Evolutionary conservation across 2,329 filamentous ascomycete species (phyloP), one percentile per base, ranked within the genome.

Genomic region (Knufia fluminis): DNA sequence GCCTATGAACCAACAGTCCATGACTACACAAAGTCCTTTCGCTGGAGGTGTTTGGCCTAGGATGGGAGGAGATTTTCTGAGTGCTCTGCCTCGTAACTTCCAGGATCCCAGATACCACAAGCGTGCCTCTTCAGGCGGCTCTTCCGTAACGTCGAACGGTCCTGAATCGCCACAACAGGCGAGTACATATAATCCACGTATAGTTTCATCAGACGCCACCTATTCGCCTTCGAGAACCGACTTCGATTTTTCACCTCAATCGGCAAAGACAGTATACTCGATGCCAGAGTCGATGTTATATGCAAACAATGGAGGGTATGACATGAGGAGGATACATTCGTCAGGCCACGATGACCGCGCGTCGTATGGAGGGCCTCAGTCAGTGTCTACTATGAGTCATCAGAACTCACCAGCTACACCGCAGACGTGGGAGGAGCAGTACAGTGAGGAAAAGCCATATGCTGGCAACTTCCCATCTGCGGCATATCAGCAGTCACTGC

Each of bases 381-480:
- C 78, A 2, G 78, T 79, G 51, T 81, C 78, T 2, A 80, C 74
- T 50, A 70, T 75, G 63, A 78, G 76, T 57, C 44, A 46, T 22
- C 75, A 77, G 57, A 75, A 80, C 58, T 81, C 77, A 26, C 78
- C 78, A 8, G 74, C 76, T 38, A 82, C 79, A 48, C 77, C 79
- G n/a, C 75, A 77, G 57, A 77, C 70, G 22, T 46, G 44, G 44
- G 44, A 46, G 17, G 44, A 46, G n/a, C 26, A 31, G 3, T 46
- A 36, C 44, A 16, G 12, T 20, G 44, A 46, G 2, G 33, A 46
- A 20, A 38, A 35, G 44, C 22, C 12, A 16, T 36, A 38, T 22
- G 12, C 7, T 17, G 38, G 31, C 4, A 71, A 66, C 60, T 73
- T 80, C 76, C 79, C 68, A 75, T 79, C 56, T 71, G 70, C 57